Conservation (phyloP, 2,329 filamentous ascomycete genomes). For the Clonostachys sp. region DNA sequence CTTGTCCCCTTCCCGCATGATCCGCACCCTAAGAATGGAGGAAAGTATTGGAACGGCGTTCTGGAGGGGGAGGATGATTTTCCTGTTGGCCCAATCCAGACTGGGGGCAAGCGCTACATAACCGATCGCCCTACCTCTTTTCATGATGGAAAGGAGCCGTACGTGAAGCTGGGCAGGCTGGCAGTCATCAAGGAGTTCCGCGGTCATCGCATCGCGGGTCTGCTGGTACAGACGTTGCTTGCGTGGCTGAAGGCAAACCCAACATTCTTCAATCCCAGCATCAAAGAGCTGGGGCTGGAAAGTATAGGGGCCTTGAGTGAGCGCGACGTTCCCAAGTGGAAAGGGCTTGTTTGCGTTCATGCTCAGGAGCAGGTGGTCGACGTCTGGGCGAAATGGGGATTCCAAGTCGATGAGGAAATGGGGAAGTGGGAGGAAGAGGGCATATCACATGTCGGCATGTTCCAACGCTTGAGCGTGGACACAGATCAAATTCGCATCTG, state of each 20-base stretch:
- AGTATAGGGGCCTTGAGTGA: slow-evolving; percentile 30
- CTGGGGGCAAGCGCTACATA: slow-evolving; percentile 10
- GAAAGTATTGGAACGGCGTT: slow-evolving; percentile 39
- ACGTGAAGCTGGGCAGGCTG: slow-evolving; percentile 77
- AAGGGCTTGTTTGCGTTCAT: slow-evolving; percentile 74
- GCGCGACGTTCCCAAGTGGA: slow-evolving; percentile 55
- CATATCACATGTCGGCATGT: slow-evolving; percentile 86
- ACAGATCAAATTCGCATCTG: slow-evolving; percentile 16
- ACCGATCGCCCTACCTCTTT: slow-evolving; percentile 41
- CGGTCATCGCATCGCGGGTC: slow-evolving; percentile 56
- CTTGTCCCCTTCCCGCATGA: slow-evolving; percentile 77
- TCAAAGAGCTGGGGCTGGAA: slow-evolving; percentile 37
- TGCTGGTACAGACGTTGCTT: slow-evolving; percentile 64
- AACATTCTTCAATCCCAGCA: slow-evolving; percentile 45
- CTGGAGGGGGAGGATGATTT: slow-evolving; percentile 18
- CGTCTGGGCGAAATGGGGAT: slow-evolving; percentile 70
- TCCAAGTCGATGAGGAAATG: slow-evolving; percentile 67
- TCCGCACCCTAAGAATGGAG: slow-evolving; percentile 52
- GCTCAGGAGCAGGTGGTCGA: slow-evolving; percentile 64
- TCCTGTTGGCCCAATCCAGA: background rate
- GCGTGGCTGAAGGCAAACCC: slow-evolving; percentile 63
- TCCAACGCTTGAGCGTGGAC: slow-evolving; percentile 36
- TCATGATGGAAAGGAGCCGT: slow-evolving; percentile 64
- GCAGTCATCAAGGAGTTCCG: slow-evolving; percentile 65
- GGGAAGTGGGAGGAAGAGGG: slow-evolving; percentile 80